Base-by-base conservation (phyloP, 345 rosid genomes). In the Eucalyptus melliodora region DNA sequence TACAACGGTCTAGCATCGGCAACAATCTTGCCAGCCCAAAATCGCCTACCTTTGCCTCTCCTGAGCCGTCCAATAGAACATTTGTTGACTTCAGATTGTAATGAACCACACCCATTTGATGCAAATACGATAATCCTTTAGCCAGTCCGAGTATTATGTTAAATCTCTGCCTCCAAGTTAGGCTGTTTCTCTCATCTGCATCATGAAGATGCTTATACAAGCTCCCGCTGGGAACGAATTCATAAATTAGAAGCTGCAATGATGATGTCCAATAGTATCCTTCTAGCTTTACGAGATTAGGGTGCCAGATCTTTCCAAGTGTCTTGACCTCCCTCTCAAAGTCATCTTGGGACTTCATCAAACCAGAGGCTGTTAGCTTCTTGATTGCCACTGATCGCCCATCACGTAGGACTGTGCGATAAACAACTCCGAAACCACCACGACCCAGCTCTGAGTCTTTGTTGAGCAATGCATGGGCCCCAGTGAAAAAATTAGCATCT, bases 361-460 rank as follows among this genome's bases (percentile, higher is more conserved):
- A 91, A 90, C 96, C 93, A 9, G 96, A 90, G 77, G 94, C 96
- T 2, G 99, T 95, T 67, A 97, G 98, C 93, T 97, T 98, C 96
- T 98, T 98, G 89, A 98, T 97, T 24, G 99, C 99, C 88, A 98
- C 97, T 3, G 97, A 92, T 90, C 94, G 95, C 49, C 99, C 97
- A 89, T 96, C 99, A 19, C 93, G 93, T 59, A 98, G 96, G 86
- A 91, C 89, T 30, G 99, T 95, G 86, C 86, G 95, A 90, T 98
- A 98, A 87, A 98, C 99, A 56, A 97, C 97, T 62, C 99, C 99
- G 50, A 98, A 98, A 45, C 99, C 99, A 13, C 99, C 99, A 45
- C 97, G 99, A 9, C 99, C 99, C n/a, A 98, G 92, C 91, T 96
- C 99, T 17, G 98, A 94, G 89, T 98, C 99, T 95, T 98, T 97